Base-by-base conservation (phyloP, 306 rosid genomes). In the Fragaria vesca region DNA sequence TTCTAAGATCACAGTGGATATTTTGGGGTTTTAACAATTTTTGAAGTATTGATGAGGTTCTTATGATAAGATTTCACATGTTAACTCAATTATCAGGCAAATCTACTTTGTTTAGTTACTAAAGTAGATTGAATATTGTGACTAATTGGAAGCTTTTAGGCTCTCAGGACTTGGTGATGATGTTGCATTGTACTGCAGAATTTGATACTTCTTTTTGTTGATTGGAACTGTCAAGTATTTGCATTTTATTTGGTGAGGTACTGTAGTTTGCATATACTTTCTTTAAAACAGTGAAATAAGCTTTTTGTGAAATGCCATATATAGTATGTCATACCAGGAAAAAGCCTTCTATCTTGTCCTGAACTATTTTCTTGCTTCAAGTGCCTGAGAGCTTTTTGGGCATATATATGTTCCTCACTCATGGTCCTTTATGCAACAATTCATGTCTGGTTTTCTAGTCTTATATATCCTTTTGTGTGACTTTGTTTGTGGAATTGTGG, bases 401-500 rank as follows among this genome's bases (percentile, higher is more conserved):
- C 3, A 15, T n/a, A 16, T 21, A 24, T 38, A 40, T 54, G 30
- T 32, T 73, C 20, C 58, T 55, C 43, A 20, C 6, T 77, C n/a
- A 11, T 55, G 46, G 32, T 8, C 20, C 52, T 32, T 52, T 8
- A 17, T 5, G 51, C 24, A 58, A 58, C 8, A 40, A 5, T 63
- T 73, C 1, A 45, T 57, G 28, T 21, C 9, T 18, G 9, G 20
- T 63, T 43, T 30, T n/a, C 15, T 54, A 18, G 3, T n/a, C 18
- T 77, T 43, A 17, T 51, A 3, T 2, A 30, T 24, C 36, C 9
- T 30, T 3, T 69, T 62, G 4, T 18, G 8, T 55, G 47, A 15
- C n/a, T 45, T 63, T 24, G 20, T 72, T 12, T 65, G 24, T 66
- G n/a, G 55, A 6, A 72, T 68, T 80, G 79, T 8, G 48, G 75